Evolutionary conservation across 208 protist species (phyloP), one percentile per base, ranked within the genome.

Genomic region (Trypanosoma conorhini): DNA sequence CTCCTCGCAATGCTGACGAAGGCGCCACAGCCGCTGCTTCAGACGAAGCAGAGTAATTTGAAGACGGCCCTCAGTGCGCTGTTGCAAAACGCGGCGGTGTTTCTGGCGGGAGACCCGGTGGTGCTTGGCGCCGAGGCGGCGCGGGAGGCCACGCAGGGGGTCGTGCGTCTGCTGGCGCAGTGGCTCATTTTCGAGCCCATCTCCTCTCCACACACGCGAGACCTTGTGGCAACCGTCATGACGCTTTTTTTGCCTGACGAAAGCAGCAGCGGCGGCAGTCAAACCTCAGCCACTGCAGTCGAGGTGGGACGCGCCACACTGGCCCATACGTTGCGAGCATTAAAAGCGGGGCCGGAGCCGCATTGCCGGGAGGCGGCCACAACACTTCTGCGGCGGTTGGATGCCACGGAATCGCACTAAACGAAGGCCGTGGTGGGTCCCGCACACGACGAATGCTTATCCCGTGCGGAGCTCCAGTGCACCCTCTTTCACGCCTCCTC

Each of bases 121-220:
- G 17, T 70, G 35, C 62, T 76, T 35, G 59, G 64, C 22, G 22
- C n/a, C 15, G 57, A 76, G 8, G 56, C 15, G 19, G 22, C n/a
- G 56, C 26, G 17, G 3, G 50, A 70, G 9, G 22, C 28, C 12
- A 52, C 51, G 58, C 58, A 44, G 10, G 64, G 46, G 3, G 58
- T 67, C 21, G 24, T 81, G 59, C 64, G 64, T 17, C 24, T 77
- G 7, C 40, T 71, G 3, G 57, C 77, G 15, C 70, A 71, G n/a
- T 63, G 65, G 65, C 48, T 81, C 26, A 24, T 76, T 2, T 66
- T 67, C 33, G 71, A 81, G 56, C 35, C 77, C 35, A 67, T 62
- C 13, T 69, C 62, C 22, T 77, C 77, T 30, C 67, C 70, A 15
- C 15, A 63, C 22, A 64, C 59, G 24, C 22, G 24, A 15, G 71